phyloP scores from a whole-genome alignment of 1,139 yeast genomes.

The Yamadazyma songkhlaensis region DNA sequence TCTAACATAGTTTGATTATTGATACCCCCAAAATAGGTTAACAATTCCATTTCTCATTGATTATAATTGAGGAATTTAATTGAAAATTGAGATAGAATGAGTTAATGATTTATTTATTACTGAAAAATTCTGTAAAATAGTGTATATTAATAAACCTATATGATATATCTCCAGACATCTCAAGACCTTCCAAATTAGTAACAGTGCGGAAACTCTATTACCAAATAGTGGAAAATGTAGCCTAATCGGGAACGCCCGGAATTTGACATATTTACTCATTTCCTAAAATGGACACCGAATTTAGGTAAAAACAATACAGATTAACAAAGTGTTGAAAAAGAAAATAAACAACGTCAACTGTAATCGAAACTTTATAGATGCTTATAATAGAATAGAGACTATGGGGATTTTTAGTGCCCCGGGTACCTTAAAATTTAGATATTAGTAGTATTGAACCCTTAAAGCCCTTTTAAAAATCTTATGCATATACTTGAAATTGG shows the following conservation, averaged over 20 bases:
- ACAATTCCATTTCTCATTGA: slow-evolving; percentile 2
- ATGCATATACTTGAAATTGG: no score
- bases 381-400: no score
- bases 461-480: no score
- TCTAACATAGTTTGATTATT: background rate
- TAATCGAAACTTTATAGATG: background rate
- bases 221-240: background rate
- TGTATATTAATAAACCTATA: slow-evolving; percentile 2
- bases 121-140: slow-evolving; percentile 1
- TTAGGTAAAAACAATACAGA: background rate
- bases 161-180: background rate
- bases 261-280: slow-evolving; percentile 3
- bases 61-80: slow-evolving; percentile 3
- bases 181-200: background rate
- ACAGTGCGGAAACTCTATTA: no score
- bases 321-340: background rate
- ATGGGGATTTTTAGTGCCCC: no score
- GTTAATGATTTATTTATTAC: slow-evolving; percentile 1
- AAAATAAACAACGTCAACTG: background rate
- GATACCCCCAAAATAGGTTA: background rate
- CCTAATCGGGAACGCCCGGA: background rate
- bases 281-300: background rate
- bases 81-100: slow-evolving; percentile 1
- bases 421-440: no score
- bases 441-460: no score